These are phyloP conservation scores for Mycena vulgaris DNA, from an alignment of 768 basidiomycete genomes.

Conservation along the genomic window DNA sequence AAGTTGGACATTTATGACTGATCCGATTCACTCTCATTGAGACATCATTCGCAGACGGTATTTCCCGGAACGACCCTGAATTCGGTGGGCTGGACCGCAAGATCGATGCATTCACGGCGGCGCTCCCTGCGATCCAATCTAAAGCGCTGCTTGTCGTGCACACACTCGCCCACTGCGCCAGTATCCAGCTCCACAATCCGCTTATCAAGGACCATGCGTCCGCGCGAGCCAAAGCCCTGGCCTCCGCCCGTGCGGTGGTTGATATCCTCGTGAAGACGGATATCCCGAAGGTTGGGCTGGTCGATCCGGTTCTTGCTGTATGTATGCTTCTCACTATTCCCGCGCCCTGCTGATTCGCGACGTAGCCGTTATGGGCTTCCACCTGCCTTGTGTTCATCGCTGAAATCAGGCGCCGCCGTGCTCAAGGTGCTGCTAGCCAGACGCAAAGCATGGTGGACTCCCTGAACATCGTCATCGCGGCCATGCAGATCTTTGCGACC, in stretches of 20 bases:
- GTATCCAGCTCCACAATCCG: conserved; percentile 44
- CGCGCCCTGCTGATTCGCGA: no score
- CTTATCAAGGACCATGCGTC: conserved; percentile 33
- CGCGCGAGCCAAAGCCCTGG: conserved; percentile 21
- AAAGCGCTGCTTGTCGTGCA: conserved; percentile 42
- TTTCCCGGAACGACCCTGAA: conserved; percentile 37
- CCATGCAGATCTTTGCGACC: no score
- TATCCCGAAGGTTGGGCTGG: conserved; percentile 19
- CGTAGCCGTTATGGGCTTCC: conserved; percentile 24
- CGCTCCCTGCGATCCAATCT: conserved; percentile 18
- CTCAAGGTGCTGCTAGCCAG: conserved; percentile 6
- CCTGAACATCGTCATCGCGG: no score
- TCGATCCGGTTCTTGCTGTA: conserved; percentile 36
- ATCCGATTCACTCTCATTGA: background rate
- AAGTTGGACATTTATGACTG: background rate
- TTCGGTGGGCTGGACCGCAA: conserved; percentile 42
- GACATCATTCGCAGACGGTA: background rate
- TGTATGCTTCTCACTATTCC: background rate
- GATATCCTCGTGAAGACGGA: conserved; percentile 18
- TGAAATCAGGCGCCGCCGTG: conserved; percentile 7
- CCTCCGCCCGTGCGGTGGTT: conserved; percentile 26
- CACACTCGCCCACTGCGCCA: conserved; percentile 43
- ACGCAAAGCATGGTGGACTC: no score
- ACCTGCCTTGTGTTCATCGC: conserved; percentile 6
- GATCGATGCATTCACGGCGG: conserved; percentile 14